Evolutionary conservation across 2,329 filamentous ascomycete genomes (phyloP).

Genomic region (Neofusicoccum laricinum): DNA sequence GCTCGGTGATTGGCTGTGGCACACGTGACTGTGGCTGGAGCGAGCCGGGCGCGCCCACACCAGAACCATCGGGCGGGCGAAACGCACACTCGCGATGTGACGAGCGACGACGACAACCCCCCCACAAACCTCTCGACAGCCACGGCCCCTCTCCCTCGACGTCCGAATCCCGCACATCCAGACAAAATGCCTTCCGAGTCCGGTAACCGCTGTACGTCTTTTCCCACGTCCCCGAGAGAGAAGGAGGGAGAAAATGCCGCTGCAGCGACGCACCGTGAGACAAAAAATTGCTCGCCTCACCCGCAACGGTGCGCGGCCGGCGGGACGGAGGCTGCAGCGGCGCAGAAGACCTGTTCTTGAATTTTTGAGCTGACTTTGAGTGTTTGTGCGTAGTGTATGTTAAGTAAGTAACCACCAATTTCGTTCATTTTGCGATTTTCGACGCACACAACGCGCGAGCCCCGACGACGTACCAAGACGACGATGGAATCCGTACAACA

Average conservation of each 20-base stretch:
- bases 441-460: neutral
- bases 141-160: neutral
- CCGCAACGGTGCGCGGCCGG: neutral
- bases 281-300: neutral
- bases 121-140: neutral
- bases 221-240: conserved; percentile 11
- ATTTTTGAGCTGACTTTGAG: conserved; percentile 11
- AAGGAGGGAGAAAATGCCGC: neutral
- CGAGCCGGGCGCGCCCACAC: conserved; percentile 4
- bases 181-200: conserved; percentile 85
- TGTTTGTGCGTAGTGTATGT: conserved; percentile 12
- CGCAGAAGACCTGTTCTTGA: neutral
- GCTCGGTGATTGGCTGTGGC: neutral
- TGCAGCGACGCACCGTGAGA: neutral
- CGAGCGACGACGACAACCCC: conserved; percentile 16
- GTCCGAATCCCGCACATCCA: conserved; percentile 31
- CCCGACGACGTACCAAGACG: neutral
- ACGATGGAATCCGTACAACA: no score
- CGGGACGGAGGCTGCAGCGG: neutral
- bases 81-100: conserved; percentile 15
- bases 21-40: neutral
- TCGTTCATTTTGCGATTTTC: neutral
- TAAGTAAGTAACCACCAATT: conserved; percentile 3
- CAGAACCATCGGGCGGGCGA: conserved; percentile 5
- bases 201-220: conserved; percentile 80